Base-by-base conservation (phyloP, 208 protist species). In the Acanthamoeba lenticulata region DNA sequence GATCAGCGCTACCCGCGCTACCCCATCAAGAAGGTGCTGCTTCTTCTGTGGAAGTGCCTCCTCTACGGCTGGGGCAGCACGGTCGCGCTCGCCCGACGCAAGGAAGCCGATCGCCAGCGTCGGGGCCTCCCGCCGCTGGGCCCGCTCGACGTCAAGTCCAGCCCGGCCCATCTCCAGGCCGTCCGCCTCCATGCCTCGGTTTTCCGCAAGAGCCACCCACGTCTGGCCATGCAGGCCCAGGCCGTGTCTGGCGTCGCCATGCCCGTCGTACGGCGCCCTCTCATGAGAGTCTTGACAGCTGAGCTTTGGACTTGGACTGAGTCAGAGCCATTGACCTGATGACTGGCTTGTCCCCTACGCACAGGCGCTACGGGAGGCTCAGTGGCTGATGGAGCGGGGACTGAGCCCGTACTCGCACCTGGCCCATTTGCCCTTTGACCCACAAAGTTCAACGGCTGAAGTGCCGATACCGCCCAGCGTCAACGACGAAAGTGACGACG, bases 21-120 rank as follows among this genome's bases (percentile, higher is more conserved):
- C 27, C 89, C 89, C 49, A 93, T 93, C n/a, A 93, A 93, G 36
- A 93, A 93, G 89, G 44, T 93, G 24, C 38, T 93, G 67, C 29
- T 93, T 57, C 38, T 93, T 57, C 45, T 93, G 45, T 93, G 89
- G 89, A 93, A 93, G 36, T 45, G 89, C 42, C 9, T 93, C 34
- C 36, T 93, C 34, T 93, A 93, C 38, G 67, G 65, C 17, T 83
- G 40, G 60, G 89, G 89, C 42, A 62, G 89, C 67, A 93, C 89
- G 1, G 40, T 15, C 11, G 0, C 44, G 3, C 36, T 93, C 89
- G 27, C 0, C 9, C 27, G 47, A 13, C 17, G n/a, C 6, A 93
- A 93, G 67, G 36, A 93, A 38, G 45, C 52, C 24, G 49, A 36
- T 38, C 55, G 44, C 19, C 5, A 27, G 9, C 29, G 24, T 0